phyloP scores from a whole-genome alignment of 2,329 filamentous ascomycete genomes.

The Pseudocercospora eumusae region DNA sequence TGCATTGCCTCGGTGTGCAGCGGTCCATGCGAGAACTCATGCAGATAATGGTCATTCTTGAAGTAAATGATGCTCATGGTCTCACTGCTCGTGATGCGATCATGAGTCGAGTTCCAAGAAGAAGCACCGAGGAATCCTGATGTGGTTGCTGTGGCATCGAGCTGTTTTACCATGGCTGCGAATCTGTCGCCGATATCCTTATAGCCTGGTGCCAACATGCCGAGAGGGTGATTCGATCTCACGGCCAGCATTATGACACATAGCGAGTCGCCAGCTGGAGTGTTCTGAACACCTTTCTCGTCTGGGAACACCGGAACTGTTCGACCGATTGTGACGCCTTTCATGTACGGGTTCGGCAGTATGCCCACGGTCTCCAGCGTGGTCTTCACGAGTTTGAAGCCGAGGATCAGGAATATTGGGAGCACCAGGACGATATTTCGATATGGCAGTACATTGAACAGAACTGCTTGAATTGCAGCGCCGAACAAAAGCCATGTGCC shows the following conservation, averaged over 20 bases:
- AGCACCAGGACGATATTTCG: slow-evolving; percentile 29
- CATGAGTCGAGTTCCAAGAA: slow-evolving; percentile 17
- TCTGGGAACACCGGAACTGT: slow-evolving; percentile 19
- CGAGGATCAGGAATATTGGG: slow-evolving; percentile 32
- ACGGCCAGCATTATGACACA: slow-evolving; percentile 22
- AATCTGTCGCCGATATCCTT: slow-evolving; percentile 22
- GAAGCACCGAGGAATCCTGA: slow-evolving; percentile 20
- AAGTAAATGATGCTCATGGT: slow-evolving; percentile 25
- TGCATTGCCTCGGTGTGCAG: slow-evolving; percentile 24
- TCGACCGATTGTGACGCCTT: slow-evolving; percentile 32
- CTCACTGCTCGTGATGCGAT: slow-evolving; percentile 10
- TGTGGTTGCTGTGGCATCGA: slow-evolving; percentile 15
- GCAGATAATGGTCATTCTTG: slow-evolving; percentile 19
- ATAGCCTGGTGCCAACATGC: slow-evolving; percentile 26
- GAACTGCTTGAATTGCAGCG: slow-evolving; percentile 39
- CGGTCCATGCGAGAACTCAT: slow-evolving; percentile 22
- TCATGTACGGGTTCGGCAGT: slow-evolving; percentile 39
- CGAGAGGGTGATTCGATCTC: slow-evolving; percentile 26
- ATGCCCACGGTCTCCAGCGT: slow-evolving; percentile 37
- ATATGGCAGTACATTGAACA: slow-evolving; percentile 35
- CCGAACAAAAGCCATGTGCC: slow-evolving; percentile 29
- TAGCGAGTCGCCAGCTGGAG: slow-evolving; percentile 11
- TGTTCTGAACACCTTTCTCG: slow-evolving; percentile 21
- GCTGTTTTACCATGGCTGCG: slow-evolving; percentile 16
- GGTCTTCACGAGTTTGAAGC: slow-evolving; percentile 36